Percentiles rank a stretch among this genome's conserved stretches.
Evolutionary conservation across 495 filamentous ascomycete genomes (phyloP).

Genomic region (Neurospora sp.): DNA sequence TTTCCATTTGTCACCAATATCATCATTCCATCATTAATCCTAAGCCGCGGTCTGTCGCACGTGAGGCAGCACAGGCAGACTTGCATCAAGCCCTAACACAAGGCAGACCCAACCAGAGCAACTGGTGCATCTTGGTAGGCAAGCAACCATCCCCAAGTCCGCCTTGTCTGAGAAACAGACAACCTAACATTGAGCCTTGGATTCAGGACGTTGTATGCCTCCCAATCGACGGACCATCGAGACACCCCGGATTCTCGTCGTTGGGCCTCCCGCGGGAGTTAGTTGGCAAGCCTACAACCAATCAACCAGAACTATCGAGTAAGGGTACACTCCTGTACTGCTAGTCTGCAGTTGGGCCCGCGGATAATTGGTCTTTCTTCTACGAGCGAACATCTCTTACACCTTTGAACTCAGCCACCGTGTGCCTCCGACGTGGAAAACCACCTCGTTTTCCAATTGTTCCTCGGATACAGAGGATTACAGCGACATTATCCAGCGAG

Average conservation of each 20-base stretch:
- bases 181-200: background rate
- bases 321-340: background rate
- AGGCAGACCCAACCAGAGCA: background rate
- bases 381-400: background rate
- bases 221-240: background rate
- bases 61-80: background rate
- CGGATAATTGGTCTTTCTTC: background rate
- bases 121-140: background rate
- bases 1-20: background rate
- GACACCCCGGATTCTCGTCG: background rate
- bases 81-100: background rate
- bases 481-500: background rate
- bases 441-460: background rate
- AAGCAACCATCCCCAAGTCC: background rate
- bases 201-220: background rate
- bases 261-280: background rate
- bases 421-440: background rate
- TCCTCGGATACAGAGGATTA: background rate
- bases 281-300: background rate
- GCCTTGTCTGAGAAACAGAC: background rate
- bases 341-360: background rate
- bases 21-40: background rate
- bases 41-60: background rate
- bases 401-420: background rate
- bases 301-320: background rate